Evolutionary conservation across 441 rosid genomes (phyloP), one percentile per base, ranked within the genome.

Genomic region (Populus tomentosa): DNA sequence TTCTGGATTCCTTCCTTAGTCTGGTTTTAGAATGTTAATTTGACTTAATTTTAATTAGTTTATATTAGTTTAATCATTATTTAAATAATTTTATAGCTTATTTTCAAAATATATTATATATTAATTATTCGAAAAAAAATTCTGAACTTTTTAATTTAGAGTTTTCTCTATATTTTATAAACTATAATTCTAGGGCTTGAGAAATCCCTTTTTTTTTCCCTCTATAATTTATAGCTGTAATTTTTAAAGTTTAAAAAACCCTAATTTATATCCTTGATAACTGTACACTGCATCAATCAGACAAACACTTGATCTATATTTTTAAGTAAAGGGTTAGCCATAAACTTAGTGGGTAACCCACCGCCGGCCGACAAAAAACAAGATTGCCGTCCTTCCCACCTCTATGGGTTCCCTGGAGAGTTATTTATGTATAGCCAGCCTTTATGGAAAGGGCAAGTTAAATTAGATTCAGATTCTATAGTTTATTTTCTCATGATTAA

Each of bases 311-410:
- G 8, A 61, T 69, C 35, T 67, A 59, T 56, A 67, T 78, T 66
- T 71, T 5, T 42, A 26, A 7, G 72, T 28, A 18, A 21, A 50
- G 67, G 70, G 71, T 2, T 77, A 71, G 75, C 68, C 64, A 59
- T 72, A 69, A 40, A 42, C 28, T 83, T 80, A 86, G 87, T 85
- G 88, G 92, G 85, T 71, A 80, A 80, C 86, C 79, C 88, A 88
- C 83, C 81, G 88, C 86, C 88, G 90, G 90, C 91, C 84, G 91
- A 86, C 88, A 82, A 79, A 80, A 80, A 68, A 35, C 42, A 76
- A 64, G 23, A 32, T 69, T 63, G 85, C 86, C 86, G 79, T 68
- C 84, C 89, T 84, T 80, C 78, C 81, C 72, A 79, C 79, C 70
- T 72, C 76, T 77, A 75, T 80, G 86, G 82, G 70, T 77, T 79